phyloP scores from a whole-genome alignment of 2,329 filamentous ascomycete species.

The Lasiodiplodia theobromae region DNA sequence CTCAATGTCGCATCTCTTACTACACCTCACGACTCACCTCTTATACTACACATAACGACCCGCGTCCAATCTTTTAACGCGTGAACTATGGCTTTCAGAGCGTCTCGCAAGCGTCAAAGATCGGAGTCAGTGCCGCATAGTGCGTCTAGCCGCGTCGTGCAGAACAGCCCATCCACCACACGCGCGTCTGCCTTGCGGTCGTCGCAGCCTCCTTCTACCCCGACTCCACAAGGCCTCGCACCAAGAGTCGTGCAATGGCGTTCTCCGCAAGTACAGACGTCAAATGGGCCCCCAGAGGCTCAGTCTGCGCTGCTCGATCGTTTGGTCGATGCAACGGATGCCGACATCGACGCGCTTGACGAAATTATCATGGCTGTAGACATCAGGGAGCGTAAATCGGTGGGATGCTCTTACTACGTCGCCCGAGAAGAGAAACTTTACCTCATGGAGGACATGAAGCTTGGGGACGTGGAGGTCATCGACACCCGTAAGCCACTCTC shows the following conservation, averaged over 20 bases:
- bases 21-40: background rate
- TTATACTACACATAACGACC: background rate
- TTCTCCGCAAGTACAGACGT: slow-evolving; percentile 32
- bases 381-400: slow-evolving; percentile 69
- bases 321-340: slow-evolving; percentile 45
- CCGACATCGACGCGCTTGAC: slow-evolving; percentile 57
- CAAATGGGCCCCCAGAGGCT: slow-evolving; percentile 9
- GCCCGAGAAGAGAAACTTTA: slow-evolving; percentile 73
- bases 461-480: slow-evolving; percentile 70
- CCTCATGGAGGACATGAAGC: slow-evolving; percentile 77
- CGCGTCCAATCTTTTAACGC: background rate
- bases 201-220: background rate
- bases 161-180: background rate
- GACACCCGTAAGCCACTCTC: slow-evolving; percentile 51
- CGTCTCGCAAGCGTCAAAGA: slow-evolving; percentile 11
- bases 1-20: background rate
- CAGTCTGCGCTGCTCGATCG: slow-evolving; percentile 3
- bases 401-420: slow-evolving; percentile 87
- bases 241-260: slow-evolving; percentile 21
- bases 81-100: slow-evolving; percentile 2
- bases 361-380: slow-evolving; percentile 85
- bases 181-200: background rate
- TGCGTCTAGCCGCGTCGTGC: background rate
- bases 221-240: background rate
- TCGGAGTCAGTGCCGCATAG: background rate